Evolutionary conservation across 345 rosid genomes (phyloP).

Genomic region (Melaleuca alternifolia): DNA sequence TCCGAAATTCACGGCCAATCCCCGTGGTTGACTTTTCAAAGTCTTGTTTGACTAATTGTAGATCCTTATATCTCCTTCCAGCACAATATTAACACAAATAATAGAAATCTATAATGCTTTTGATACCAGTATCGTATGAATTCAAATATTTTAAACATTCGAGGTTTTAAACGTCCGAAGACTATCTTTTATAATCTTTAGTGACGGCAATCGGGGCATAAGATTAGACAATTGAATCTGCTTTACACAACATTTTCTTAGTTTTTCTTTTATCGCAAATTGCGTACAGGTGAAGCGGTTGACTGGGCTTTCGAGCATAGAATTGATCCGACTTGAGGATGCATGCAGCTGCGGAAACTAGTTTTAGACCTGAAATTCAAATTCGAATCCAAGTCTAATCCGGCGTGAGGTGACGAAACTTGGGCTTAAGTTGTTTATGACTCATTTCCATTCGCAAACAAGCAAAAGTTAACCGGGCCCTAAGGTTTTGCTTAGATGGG

Average conservation of each 20-base stretch:
- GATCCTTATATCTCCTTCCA: neutral
- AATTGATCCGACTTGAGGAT: neutral
- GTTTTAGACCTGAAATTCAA: neutral
- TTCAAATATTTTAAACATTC: no score
- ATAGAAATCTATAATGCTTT: neutral
- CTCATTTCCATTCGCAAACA: neutral
- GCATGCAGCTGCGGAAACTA: neutral
- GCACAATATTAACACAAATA: neutral
- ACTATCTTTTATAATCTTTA: neutral
- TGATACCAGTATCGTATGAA: no score
- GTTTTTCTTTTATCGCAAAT: no score
- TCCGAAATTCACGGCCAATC: neutral
- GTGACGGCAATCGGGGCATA: neutral
- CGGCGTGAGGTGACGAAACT: neutral
- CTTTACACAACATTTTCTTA: no score
- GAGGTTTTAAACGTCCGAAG: no score
- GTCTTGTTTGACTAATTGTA: neutral
- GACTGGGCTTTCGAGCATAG: no score
- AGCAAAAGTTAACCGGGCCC: neutral
- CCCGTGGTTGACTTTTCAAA: neutral
- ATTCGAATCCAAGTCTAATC: neutral
- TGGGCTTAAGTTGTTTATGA: neutral
- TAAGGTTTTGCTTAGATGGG: neutral
- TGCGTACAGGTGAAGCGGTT: no score
- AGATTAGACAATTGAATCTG: no score